phyloP scores from a whole-genome alignment of 192 early-diverging fungal genomes.

The Coemansia sp. region DNA sequence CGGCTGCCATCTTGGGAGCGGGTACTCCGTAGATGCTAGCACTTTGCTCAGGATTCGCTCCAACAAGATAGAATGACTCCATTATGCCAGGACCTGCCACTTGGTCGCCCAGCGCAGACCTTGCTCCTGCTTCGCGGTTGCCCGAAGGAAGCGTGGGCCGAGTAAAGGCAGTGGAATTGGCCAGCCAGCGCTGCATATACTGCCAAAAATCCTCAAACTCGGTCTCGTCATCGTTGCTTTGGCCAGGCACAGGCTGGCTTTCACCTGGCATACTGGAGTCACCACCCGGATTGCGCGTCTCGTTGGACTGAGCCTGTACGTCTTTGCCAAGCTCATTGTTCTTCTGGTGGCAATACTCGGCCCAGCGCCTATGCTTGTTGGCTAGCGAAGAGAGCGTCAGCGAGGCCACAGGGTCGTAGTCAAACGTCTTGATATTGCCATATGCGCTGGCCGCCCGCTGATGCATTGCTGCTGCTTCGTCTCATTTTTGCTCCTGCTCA shows the following conservation, averaged over 20 bases:
- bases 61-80: constrained; percentile 55
- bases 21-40: constrained; percentile 25
- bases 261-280: neutral
- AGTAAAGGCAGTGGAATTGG: constrained; percentile 46
- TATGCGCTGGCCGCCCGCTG: constrained; percentile 29
- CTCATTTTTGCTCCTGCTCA: constrained; percentile 25
- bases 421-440: constrained; percentile 15
- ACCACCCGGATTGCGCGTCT: neutral
- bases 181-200: constrained; percentile 54
- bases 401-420: constrained; percentile 45
- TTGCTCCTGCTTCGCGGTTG: neutral
- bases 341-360: constrained; percentile 38
- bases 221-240: constrained; percentile 15
- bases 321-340: neutral
- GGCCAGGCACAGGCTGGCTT: neutral
- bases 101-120: neutral
- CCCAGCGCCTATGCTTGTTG: constrained; percentile 42
- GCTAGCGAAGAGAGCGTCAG: constrained; percentile 36
- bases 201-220: constrained; percentile 55
- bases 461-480: constrained; percentile 23
- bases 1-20: neutral
- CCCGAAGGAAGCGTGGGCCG: constrained; percentile 14
- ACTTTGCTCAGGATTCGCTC: constrained; percentile 30
- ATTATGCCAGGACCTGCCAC: constrained; percentile 24
- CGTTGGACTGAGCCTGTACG: neutral